A percentile compares a stretch with the other conserved stretches of the same genome.
These are phyloP conservation scores for Phoma sp. DNA, from an alignment of 2,329 filamentous ascomycete genomes.

Conservation along the genomic window DNA sequence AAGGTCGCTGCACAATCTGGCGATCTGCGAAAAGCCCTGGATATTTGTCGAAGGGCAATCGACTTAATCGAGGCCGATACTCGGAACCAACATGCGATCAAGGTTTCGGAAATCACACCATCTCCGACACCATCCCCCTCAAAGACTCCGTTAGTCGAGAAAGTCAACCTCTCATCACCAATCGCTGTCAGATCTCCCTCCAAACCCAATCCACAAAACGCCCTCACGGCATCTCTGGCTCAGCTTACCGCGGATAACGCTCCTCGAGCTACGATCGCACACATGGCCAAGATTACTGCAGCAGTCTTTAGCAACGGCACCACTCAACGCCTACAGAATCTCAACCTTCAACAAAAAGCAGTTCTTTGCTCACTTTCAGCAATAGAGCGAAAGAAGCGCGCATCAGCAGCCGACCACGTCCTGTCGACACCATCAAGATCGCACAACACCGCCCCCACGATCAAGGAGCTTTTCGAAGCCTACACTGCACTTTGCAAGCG, in stretches of 20 bases:
- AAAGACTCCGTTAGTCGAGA: constrained; percentile 80
- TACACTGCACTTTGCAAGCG: constrained; percentile 83
- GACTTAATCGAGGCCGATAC: constrained; percentile 89
- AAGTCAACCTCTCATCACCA: constrained; percentile 72
- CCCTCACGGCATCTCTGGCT: constrained; percentile 57
- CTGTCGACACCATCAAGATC: constrained; percentile 52
- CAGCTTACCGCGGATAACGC: constrained; percentile 77
- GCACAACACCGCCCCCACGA: constrained; percentile 71
- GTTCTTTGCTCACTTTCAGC: constrained; percentile 87
- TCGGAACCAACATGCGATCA: constrained; percentile 72
- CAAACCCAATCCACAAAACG: constrained; percentile 40
- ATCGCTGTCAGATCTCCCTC: constrained; percentile 49
- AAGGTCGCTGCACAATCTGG: constrained; percentile 95
- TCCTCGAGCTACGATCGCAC: constrained; percentile 85
- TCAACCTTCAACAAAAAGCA: constrained; percentile 97
- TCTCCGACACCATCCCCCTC: constrained; percentile 66
- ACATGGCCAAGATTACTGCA: constrained; percentile 90
- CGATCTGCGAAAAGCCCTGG: constrained; percentile 92
- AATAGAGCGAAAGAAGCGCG: constrained; percentile 76
- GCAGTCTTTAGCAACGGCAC: constrained; percentile 90
- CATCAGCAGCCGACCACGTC: constrained; percentile 38
- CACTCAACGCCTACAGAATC: constrained; percentile 78
- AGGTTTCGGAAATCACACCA: constrained; percentile 54
- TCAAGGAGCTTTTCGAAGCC: constrained; percentile 82
- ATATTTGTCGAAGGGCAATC: constrained; percentile 87